Conservation (phyloP, 768 basidiomycete species). For the Mycena capillaripes region DNA sequence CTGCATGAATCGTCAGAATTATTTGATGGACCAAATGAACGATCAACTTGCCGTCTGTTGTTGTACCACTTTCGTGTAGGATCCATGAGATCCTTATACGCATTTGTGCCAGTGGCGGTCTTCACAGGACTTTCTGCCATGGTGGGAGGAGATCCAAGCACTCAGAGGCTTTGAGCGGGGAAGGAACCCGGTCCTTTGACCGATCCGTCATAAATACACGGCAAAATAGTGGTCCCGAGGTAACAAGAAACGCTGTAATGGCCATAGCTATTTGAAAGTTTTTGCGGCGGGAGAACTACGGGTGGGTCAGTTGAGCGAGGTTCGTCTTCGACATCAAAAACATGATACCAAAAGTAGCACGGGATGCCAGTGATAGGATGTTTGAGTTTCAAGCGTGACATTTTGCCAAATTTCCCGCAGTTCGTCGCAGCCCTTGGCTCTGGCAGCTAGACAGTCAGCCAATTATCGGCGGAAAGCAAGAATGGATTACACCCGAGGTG, state of each 20-base stretch:
- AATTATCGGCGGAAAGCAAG: no score
- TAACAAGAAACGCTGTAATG: no score
- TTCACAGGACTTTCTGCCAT: constrained; percentile 69
- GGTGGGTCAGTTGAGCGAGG: neutral
- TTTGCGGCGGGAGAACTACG: no score
- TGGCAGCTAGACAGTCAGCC: no score
- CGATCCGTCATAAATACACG: neutral
- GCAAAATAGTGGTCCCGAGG: neutral
- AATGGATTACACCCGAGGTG: no score
- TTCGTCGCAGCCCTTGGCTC: no score
- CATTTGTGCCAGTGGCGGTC: constrained; percentile 45
- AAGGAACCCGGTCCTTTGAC: neutral
- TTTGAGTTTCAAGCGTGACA: no score
- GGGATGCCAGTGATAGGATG: no score
- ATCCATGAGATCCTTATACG: constrained; percentile 70
- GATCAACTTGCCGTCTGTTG: constrained; percentile 70
- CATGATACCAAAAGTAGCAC: no score
- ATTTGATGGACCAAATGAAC: no score
- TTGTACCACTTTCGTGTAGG: constrained; percentile 82
- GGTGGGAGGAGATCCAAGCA: constrained; percentile 33
- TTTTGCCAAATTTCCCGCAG: no score
- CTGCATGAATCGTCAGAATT: constrained; percentile 36
- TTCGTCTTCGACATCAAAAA: no score
- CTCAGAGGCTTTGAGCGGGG: neutral
- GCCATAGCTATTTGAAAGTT: neutral